A percentile compares a stretch with the other conserved stretches of the same genome.
phyloP scores from a whole-genome alignment of 1,284 basidiomycete genomes.

The Marasmius oreades region DNA sequence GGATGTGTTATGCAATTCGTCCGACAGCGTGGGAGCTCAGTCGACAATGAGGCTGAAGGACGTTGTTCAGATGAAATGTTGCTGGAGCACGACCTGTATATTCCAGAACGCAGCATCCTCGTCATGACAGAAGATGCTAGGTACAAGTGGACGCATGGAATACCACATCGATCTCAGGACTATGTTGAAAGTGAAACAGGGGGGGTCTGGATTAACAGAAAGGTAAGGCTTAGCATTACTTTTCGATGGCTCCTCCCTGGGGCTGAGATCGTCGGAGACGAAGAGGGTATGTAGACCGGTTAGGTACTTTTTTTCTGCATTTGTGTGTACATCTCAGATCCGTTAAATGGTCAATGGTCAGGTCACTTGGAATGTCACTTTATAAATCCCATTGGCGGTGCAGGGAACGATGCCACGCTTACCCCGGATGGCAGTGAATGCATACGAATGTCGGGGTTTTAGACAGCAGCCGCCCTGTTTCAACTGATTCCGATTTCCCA shows the following conservation, averaged over 20 bases:
- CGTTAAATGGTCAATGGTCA: no score
- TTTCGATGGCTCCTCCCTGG: constrained; percentile 77
- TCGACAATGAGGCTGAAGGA: constrained; percentile 2
- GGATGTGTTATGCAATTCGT: constrained; percentile 74
- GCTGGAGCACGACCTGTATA: constrained; percentile 46
- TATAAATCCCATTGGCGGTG: no score
- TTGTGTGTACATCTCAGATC: no score
- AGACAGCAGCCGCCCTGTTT: background rate
- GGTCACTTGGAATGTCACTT: no score
- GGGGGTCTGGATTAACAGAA: constrained; percentile 46
- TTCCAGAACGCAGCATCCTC: constrained; percentile 64
- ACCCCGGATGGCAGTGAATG: no score
- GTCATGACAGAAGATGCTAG: constrained; percentile 74
- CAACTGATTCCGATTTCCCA: background rate
- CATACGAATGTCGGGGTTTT: no score
- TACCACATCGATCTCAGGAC: constrained; percentile 49
- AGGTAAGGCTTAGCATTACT: constrained; percentile 68
- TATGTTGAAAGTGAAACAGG: constrained; percentile 32
- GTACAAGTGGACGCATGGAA: constrained; percentile 67
- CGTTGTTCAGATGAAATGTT: background rate
- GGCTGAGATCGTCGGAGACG: constrained; percentile 66
- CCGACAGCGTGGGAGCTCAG: constrained; percentile 23
- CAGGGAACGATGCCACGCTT: no score
- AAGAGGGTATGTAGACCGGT: constrained; percentile 7
- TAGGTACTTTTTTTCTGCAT: no score